These are phyloP conservation scores for Pyrrhoderma lamaoense DNA, from an alignment of 1,284 basidiomycete genomes.

Conservation along the genomic window DNA sequence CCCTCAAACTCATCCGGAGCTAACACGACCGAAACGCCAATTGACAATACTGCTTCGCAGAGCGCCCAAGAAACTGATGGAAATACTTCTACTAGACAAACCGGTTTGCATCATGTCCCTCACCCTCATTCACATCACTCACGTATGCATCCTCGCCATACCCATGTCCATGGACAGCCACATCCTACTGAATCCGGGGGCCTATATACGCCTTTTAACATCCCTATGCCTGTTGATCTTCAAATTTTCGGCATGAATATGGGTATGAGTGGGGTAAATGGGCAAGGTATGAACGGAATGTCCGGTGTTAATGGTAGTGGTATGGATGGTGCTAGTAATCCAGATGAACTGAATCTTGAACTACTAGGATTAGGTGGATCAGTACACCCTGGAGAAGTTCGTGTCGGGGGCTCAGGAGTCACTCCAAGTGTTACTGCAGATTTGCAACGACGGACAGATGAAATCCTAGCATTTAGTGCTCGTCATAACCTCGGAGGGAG, in stretches of 20 bases:
- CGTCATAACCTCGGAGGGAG: too few species aligned
- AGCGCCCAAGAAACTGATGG: slow-evolving; percentile 23
- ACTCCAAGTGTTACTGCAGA: slow-evolving; percentile 14
- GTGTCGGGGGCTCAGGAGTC: background rate
- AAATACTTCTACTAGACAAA: slow-evolving; percentile 42
- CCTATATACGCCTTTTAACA: slow-evolving; percentile 13
- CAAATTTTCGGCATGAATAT: slow-evolving; percentile 3
- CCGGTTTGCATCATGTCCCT: slow-evolving; percentile 67
- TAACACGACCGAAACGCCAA: background rate
- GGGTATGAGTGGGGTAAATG: background rate
- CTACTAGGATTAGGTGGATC: background rate
- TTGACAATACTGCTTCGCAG: slow-evolving; percentile 9
- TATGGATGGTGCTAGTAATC: background rate
- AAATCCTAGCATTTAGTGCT: slow-evolving; percentile 17
- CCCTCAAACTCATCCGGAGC: slow-evolving; percentile 1
- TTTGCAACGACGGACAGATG: slow-evolving; percentile 16
- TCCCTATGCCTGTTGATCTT: slow-evolving; percentile 11
- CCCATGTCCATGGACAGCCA: slow-evolving; percentile 13
- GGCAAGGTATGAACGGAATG: background rate
- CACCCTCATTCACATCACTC: slow-evolving; percentile 62
- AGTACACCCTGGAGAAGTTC: background rate
- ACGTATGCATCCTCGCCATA: slow-evolving; percentile 7
- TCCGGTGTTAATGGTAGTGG: background rate
- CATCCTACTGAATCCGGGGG: slow-evolving; percentile 15
- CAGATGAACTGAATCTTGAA: background rate